Evolutionary conservation across 202 grass and related monocot genomes (phyloP).

Genomic region (Carex arenaria): DNA sequence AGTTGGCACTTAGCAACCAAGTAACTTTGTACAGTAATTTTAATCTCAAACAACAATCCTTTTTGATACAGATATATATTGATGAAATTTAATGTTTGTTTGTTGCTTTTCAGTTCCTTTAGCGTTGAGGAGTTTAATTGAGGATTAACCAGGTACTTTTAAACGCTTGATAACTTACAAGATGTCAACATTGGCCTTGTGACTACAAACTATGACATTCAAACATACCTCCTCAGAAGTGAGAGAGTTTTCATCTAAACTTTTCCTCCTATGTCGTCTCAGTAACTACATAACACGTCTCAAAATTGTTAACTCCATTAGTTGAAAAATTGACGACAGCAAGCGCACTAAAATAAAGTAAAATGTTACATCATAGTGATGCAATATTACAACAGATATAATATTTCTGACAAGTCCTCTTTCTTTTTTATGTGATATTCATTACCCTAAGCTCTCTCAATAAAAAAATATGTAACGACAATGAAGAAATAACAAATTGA

Average conservation of each 20-base stretch:
- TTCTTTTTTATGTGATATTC: not conserved
- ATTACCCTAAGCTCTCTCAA: not conserved
- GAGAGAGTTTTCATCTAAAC: conserved; percentile 63
- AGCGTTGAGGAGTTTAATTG: not conserved
- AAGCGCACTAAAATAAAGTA: conserved; percentile 20
- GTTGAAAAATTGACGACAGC: conserved; percentile 1
- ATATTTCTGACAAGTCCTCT: not conserved
- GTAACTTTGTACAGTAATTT: not conserved
- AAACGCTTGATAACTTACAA: not conserved
- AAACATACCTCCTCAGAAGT: conserved; percentile 89
- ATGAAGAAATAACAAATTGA: not conserved
- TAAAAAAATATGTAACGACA: not conserved
- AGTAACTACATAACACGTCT: conserved; percentile 44
- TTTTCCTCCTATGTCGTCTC: conserved; percentile 79
- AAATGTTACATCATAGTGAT: conserved; percentile 14
- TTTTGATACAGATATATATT: not conserved
- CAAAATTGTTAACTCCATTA: conserved; percentile 1
- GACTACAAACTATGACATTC: conserved; percentile 30
- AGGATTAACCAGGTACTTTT: not conserved
- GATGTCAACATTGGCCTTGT: not conserved
- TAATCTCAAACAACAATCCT: not conserved
- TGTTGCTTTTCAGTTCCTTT: not conserved
- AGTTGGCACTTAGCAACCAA: conserved; percentile 14
- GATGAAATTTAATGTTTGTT: not conserved
- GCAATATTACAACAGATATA: not conserved